Evolutionary conservation across 768 basidiomycete species (phyloP).

Genomic region (Phanerodontia chrysosporium): DNA sequence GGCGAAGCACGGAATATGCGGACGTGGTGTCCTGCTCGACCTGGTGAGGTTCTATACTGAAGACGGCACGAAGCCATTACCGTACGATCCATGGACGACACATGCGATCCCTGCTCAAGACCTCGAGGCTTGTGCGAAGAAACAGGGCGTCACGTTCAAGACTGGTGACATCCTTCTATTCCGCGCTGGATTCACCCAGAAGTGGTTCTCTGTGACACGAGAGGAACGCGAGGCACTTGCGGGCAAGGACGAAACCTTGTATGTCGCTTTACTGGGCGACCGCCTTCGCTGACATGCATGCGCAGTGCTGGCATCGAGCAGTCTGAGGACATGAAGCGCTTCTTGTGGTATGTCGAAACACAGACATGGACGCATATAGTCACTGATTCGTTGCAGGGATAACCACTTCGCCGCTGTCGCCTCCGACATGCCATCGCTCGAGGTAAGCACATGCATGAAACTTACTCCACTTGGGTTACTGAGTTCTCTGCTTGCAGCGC

Average conservation of each 20-base stretch:
- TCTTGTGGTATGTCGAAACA: slow-evolving; percentile 49
- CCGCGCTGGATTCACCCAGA: slow-evolving; percentile 60
- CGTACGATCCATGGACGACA: slow-evolving; percentile 62
- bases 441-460: slow-evolving; percentile 35
- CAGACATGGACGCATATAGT: not conserved
- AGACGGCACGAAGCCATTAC: slow-evolving; percentile 32
- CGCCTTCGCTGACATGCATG: not conserved
- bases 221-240: slow-evolving; percentile 40
- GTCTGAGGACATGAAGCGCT: slow-evolving; percentile 65
- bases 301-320: slow-evolving; percentile 64
- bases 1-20: slow-evolving; percentile 68
- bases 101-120: slow-evolving; percentile 50
- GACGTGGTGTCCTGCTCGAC: slow-evolving; percentile 65
- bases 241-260: slow-evolving; percentile 48
- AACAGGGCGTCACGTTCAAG: slow-evolving; percentile 54
- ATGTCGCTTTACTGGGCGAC: slow-evolving; percentile 19
- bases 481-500: slow-evolving; percentile 28
- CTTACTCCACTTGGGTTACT: not conserved
- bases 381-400: slow-evolving; percentile 39
- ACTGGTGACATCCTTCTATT: slow-evolving; percentile 59
- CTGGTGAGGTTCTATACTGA: slow-evolving; percentile 50
- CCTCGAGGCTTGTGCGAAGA: slow-evolving; percentile 53
- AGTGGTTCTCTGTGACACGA: slow-evolving; percentile 40
- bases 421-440: slow-evolving; percentile 63
- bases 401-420: slow-evolving; percentile 71